Base-by-base conservation (phyloP, 1,139 yeast species). In the Candida labiduridarum region DNA sequence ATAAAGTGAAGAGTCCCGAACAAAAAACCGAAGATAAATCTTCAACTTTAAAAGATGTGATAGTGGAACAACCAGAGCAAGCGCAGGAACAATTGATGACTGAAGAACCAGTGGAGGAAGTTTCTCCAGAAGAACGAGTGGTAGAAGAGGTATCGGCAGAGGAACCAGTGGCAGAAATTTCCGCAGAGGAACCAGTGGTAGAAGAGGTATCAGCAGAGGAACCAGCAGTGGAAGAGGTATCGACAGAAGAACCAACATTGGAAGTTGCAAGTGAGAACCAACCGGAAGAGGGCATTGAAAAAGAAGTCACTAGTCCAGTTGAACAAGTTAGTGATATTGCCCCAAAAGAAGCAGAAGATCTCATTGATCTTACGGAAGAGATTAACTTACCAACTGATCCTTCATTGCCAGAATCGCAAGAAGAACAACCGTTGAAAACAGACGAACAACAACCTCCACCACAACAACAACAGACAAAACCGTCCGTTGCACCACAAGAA, bases 1-100 rank as follows among this genome's bases (percentile, higher is more conserved):
- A 27, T 15, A 33, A 19, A 34, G 39, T 45, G 16, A 36, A 35
- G 12, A 29, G 40, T 30, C 30, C 33, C 10, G 47, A 31, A 36
- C 45, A 47, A 31, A 46, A 34, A 36, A 39, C 40, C 29, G 49
- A 51, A 1, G 51, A 49, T n/a, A n/a, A n/a, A 14, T 15, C 18
- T 10, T 19, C 44, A 10, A 43, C 34, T 22, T 19, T 19, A 19
- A 41, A 44, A 34, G 36, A 41, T 33, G 14, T 15, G 12, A 42
- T 36, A 10, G 18, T 38, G 12, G 47, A 47, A 38, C 19, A 40
- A 40, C 31, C 11, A 38, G 41, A 39, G n/a, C 44, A 41, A 12
- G 45, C 40, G 14, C 41, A 45, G 39, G 42, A 41, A 15, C 49
- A 41, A 14, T 6, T 10, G 11, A 12, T 38, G 9, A 10, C 39